A percentile compares a stretch with the other conserved stretches of the same genome.
These are phyloP conservation scores for Rosa lucieae DNA, from an alignment of 306 rosid species.

Conservation along the genomic window DNA sequence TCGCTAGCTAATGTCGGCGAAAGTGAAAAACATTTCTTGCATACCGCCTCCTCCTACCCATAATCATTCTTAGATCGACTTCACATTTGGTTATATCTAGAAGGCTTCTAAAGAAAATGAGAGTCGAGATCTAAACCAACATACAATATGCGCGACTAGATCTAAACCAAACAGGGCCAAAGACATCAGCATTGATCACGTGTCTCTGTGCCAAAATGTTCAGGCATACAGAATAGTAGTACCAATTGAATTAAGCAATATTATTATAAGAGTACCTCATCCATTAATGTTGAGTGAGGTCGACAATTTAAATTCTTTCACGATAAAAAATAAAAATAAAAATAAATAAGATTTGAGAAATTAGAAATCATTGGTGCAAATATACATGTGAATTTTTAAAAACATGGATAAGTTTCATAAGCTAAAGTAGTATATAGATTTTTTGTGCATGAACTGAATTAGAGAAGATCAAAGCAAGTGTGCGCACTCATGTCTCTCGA, in stretches of 20 bases:
- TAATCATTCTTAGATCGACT: neutral
- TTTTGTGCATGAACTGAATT: neutral
- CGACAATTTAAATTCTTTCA: no score
- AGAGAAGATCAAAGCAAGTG: neutral
- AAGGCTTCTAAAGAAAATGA: neutral
- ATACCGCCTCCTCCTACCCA: neutral
- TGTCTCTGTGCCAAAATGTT: neutral
- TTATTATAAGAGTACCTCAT: no score
- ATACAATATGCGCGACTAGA: neutral
- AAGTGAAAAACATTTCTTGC: neutral
- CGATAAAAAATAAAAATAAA: no score
- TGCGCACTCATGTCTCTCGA: constrained; percentile 31
- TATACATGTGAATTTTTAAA: neutral
- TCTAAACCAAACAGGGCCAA: neutral
- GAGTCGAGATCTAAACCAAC: neutral
- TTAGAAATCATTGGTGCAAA: neutral
- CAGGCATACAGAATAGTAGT: no score
- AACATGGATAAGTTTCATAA: neutral
- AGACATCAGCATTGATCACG: neutral
- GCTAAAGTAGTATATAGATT: neutral
- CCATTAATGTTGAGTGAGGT: no score
- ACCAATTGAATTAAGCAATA: no score
- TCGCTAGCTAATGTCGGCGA: neutral
- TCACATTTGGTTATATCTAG: no score
- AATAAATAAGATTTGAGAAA: no score